Percentiles rank a stretch among this genome's conserved stretches.
These are phyloP conservation scores for Nitzschia sp. DNA, from an alignment of 108 stramenopile species.

Conservation along the genomic window DNA sequence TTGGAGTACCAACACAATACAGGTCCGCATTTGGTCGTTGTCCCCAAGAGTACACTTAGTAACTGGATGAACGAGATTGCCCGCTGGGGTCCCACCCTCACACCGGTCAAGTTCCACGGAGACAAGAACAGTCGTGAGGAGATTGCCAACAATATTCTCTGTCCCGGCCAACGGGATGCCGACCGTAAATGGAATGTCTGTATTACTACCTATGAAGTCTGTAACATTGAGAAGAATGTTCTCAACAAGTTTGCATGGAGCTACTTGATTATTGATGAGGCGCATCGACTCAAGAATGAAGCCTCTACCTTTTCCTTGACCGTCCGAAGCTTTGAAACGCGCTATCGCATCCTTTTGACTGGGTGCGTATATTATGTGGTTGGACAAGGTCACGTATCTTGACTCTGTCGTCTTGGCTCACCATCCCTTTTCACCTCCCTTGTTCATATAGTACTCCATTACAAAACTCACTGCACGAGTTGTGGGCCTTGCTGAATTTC, in stretches of 20 bases:
- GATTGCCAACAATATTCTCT: constrained; percentile 68
- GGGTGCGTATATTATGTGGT: constrained; percentile 49
- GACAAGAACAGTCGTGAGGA: constrained; percentile 76
- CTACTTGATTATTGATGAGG: constrained; percentile 96
- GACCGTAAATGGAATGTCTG: constrained; percentile 88
- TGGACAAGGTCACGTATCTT: background rate
- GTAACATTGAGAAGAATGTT: constrained; percentile 83
- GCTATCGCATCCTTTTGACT: constrained; percentile 92
- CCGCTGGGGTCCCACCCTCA: constrained; percentile 92
- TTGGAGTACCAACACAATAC: constrained; percentile 60
- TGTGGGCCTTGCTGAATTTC: constrained; percentile 85
- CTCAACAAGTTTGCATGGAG: constrained; percentile 92
- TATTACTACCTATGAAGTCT: constrained; percentile 97
- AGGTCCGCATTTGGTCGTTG: constrained; percentile 93
- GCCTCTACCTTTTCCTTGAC: constrained; percentile 84
- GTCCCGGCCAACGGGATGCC: constrained; percentile 75
- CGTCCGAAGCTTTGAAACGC: constrained; percentile 85
- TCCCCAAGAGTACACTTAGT: constrained; percentile 96
- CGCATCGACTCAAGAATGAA: constrained; percentile 90
- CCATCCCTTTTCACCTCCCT: background rate
- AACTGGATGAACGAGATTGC: constrained; percentile 98
- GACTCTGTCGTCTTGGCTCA: background rate
- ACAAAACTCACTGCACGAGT: constrained; percentile 96
- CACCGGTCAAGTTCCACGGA: constrained; percentile 90
- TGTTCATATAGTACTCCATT: constrained; percentile 77